Base-by-base conservation (phyloP, 495 filamentous ascomycete species). In the Aspergillus ellipticus region DNA sequence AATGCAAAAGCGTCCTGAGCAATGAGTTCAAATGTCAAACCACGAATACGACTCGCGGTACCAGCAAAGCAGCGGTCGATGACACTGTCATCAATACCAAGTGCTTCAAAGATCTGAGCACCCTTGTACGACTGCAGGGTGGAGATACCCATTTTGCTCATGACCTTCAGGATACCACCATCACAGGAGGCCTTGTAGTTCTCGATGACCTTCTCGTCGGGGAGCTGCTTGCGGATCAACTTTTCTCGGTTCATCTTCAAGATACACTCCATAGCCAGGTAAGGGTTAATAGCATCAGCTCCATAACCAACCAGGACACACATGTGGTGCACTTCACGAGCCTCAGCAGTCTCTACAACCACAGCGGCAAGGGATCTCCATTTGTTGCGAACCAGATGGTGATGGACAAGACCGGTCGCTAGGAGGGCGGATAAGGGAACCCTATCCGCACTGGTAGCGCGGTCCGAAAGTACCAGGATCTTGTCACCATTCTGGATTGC, bases 71-170 rank as follows among this genome's bases (percentile, higher is more conserved):
- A 97, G 51, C 90, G 87, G 69, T 99, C 93, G 49, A 99, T 93
- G 51, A 99, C 94, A 10, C 81, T 83, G 68, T 96, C 93, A 65
- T 97, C 94, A 28, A 99, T 86, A 72, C 94, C 94, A 42, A 99
- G 86, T n/a, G 95, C 94, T 69, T 99, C 94, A 60, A 97, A 99
- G 60, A 99, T 99, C 76, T 99, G 94, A 51, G 94, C 94, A 69
- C 94, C 94, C 79, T 99, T 99, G 80, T 99, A 99, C 62, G 89
- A 95, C 69, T 94, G 90, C 42, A 99, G 78, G 43, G 94, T 99
- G 10, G 94, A 99, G 63, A 99, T 99, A 74, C 94, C 94, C 94
- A 99, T 99, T 80, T 99, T 99, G 75, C 90, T 96, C 94, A 99
- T 99, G 67, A 99, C 94, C 78, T 99, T 99, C 54, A 99, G 80